phyloP scores from a whole-genome alignment of 2,329 filamentous ascomycete species.

The Lecanicillium sp. region DNA sequence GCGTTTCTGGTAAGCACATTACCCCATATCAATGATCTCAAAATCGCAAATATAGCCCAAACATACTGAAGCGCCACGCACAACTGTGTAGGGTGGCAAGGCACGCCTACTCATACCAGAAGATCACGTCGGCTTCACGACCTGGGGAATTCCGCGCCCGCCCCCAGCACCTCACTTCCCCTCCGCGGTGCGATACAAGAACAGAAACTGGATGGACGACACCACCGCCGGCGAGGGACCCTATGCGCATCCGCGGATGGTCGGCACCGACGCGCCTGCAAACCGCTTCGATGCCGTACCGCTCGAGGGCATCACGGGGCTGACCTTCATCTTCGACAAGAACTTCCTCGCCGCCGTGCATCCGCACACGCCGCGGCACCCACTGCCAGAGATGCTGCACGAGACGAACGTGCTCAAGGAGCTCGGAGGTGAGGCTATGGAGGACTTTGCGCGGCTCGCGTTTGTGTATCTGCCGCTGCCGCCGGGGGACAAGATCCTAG shows the following conservation, averaged over 20 bases:
- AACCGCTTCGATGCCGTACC: background rate
- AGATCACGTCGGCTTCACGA: background rate
- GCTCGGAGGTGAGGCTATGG: background rate
- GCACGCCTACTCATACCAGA: background rate
- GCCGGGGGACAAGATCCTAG: conserved; percentile 1
- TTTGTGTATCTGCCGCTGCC: conserved; percentile 1
- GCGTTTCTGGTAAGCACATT: background rate
- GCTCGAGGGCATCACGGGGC: background rate
- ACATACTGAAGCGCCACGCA: background rate
- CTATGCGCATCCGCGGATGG: background rate
- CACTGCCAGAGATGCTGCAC: background rate
- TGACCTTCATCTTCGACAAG: conserved; percentile 4
- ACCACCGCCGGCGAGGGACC: background rate
- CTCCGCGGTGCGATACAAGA: background rate
- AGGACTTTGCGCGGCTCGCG: background rate
- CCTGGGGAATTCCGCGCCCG: background rate
- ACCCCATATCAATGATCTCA: too few species aligned
- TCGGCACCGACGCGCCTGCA: background rate
- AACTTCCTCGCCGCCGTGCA: background rate
- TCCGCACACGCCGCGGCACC: background rate
- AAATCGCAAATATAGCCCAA: too few species aligned
- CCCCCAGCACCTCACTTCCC: background rate
- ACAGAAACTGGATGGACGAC: background rate
- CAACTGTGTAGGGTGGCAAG: background rate
- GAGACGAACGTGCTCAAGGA: background rate